These are phyloP conservation scores for Amanita rubescens DNA, from an alignment of 768 basidiomycete species.

Conservation along the genomic window DNA sequence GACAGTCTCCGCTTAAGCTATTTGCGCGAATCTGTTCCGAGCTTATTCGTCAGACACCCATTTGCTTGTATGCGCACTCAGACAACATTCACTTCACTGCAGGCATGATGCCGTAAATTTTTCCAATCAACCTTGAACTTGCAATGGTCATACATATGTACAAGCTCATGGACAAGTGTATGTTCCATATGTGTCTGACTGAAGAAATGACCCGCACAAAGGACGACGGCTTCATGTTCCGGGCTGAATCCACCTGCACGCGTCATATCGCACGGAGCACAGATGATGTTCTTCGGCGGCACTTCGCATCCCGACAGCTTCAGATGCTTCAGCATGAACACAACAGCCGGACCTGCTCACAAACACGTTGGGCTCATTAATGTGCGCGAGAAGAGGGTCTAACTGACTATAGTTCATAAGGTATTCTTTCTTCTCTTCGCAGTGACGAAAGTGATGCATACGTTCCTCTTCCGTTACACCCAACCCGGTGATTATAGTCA, in stretches of 20 bases:
- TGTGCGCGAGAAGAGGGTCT: constrained; percentile 7
- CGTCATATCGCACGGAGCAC: constrained; percentile 69
- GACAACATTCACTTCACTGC: constrained; percentile 75
- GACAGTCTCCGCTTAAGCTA: constrained; percentile 89
- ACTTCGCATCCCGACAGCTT: constrained; percentile 65
- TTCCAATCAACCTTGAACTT: constrained; percentile 91
- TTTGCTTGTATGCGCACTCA: neutral
- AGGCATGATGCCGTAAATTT: constrained; percentile 90
- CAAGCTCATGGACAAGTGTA: constrained; percentile 86
- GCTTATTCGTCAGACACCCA: constrained; percentile 3
- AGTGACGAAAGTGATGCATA: constrained; percentile 34
- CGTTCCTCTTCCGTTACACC: constrained; percentile 41
- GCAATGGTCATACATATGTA: constrained; percentile 95
- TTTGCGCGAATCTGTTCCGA: constrained; percentile 82
- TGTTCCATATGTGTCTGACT: constrained; percentile 86
- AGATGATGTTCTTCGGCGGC: constrained; percentile 67
- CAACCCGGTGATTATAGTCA: constrained; percentile 39
- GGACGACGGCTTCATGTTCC: constrained; percentile 66
- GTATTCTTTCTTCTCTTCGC: constrained; percentile 65
- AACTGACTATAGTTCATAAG: constrained; percentile 64
- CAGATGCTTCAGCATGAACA: constrained; percentile 93
- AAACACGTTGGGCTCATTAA: constrained; percentile 8
- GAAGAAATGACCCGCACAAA: constrained; percentile 82
- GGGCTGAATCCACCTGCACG: constrained; percentile 80
- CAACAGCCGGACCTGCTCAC: constrained; percentile 66